Percentiles rank a stretch among this genome's conserved stretches.
Evolutionary conservation across 139 green algal genomes (phyloP).

Genomic region (Gonium pectorale): DNA sequence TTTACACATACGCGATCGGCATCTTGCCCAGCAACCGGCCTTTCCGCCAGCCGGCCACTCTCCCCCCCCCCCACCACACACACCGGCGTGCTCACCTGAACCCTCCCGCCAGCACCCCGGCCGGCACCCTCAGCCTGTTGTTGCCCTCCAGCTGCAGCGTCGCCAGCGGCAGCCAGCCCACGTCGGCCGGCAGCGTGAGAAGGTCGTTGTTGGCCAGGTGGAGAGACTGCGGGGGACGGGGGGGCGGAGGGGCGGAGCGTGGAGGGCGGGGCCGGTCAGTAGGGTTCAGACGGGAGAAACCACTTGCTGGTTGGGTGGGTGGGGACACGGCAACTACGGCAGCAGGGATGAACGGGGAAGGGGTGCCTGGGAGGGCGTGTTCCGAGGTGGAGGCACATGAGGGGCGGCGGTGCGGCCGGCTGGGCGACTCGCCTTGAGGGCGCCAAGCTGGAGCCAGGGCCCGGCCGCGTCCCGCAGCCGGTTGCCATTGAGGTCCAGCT

Average conservation of each 20-base stretch:
- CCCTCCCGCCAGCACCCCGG: conserved; percentile 41
- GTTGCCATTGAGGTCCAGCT: conserved; percentile 33
- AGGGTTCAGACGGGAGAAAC: too few species aligned
- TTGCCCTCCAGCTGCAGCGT: conserved; percentile 45
- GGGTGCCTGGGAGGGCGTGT: not conserved
- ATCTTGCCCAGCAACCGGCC: too few species aligned
- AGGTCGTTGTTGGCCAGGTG: conserved; percentile 39
- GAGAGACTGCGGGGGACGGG: conserved; percentile 20
- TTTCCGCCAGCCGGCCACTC: too few species aligned
- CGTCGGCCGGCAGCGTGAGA: conserved; percentile 33
- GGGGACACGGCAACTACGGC: not conserved
- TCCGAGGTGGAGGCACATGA: not conserved
- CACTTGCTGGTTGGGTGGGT: too few species aligned
- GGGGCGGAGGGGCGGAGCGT: not conserved
- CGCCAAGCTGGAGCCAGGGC: conserved; percentile 4
- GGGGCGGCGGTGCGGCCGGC: not conserved
- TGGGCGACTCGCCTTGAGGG: not conserved
- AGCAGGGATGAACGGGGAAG: not conserved
- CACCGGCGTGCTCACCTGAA: conserved; percentile 53
- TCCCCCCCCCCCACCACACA: too few species aligned
- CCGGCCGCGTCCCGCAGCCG: not conserved
- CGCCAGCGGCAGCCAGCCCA: conserved; percentile 60
- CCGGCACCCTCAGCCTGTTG: conserved; percentile 42
- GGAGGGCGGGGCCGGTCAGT: not conserved
- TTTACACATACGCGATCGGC: too few species aligned